Evolutionary conservation across 495 filamentous ascomycete species (phyloP), one percentile per base, ranked within the genome.

Genomic region (Copromyces sp.): DNA sequence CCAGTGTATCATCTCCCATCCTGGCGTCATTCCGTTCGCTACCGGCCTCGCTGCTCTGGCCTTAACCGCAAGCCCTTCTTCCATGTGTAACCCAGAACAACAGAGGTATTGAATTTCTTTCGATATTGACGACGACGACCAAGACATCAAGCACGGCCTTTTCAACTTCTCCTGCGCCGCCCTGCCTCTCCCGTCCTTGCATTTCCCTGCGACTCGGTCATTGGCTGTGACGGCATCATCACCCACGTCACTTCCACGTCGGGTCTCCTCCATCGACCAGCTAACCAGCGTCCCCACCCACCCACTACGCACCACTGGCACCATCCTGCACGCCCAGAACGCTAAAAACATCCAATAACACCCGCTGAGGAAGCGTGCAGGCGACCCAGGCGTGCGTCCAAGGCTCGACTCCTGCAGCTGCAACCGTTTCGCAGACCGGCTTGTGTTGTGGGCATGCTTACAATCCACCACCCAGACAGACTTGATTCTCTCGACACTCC

Each of bases 141-240:
- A 40, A 3, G 24, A 71, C 40, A 70, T 70, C 32, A 20, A 38
- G 68, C 69, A 44, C 24, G 39, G 29, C 39, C 29, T 40, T 70
- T 70, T 45, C 39, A 12, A 40, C 16, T 32, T 44, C 42, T 65
- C 53, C 53, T 32, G 53, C 53, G 59, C n/a, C 61, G 35, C 42
- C 69, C 41, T 44, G 24, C 24, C 24, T 24, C 24, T 24, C 24
- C 24, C 24, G 24, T 24, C 69, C 42, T 76, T 73, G 72, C 74
- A 72, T 71, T 74, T 68, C 68, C 39, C 37, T 53, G 73, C 61
- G 71, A 65, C 75, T 75, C 71, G 73, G 75, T 45, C 73, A 74
- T 73, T 73, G 74, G 74, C 53, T 65, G 53, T 65, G 53, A 35
- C 59, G 70, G 45, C 40, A 72, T 71, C 73, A 70, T 40, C 69